A percentile compares a stretch with the other conserved stretches of the same genome.
These are phyloP conservation scores for Daldinia concentrica DNA, from an alignment of 495 filamentous ascomycete genomes.

Conservation along the genomic window DNA sequence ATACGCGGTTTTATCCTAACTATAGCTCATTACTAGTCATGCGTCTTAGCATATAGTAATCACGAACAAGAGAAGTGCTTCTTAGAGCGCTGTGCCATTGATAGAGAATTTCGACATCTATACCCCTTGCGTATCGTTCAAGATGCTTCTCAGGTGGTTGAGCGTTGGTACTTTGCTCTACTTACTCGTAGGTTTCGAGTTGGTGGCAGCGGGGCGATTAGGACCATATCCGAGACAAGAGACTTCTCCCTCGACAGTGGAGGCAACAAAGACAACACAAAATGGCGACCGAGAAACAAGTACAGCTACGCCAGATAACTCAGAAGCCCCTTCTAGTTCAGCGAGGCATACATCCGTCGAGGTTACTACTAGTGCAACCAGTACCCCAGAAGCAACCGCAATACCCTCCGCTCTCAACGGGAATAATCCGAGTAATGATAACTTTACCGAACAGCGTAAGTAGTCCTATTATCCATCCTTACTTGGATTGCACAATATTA, in stretches of 20 bases:
- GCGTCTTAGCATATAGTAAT: slow-evolving; percentile 17
- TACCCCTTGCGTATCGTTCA: slow-evolving; percentile 4
- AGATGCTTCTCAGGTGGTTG: slow-evolving; percentile 33
- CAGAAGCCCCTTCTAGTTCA: slow-evolving; percentile 18
- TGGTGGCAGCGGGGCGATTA: slow-evolving; percentile 21
- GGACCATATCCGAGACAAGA: slow-evolving; percentile 43
- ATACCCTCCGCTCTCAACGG: slow-evolving; percentile 45
- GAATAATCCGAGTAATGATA: slow-evolving; percentile 42
- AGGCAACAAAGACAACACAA: slow-evolving; percentile 30
- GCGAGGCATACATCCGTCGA: slow-evolving; percentile 10
- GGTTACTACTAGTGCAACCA: slow-evolving; percentile 20
- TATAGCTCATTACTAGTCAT: slow-evolving; percentile 19
- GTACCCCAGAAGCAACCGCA: slow-evolving; percentile 22
- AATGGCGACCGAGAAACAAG: slow-evolving; percentile 21
- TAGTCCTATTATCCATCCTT: not conserved
- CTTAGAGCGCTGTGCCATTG: slow-evolving; percentile 16
- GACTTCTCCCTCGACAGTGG: slow-evolving; percentile 30
- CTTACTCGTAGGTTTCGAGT: slow-evolving; percentile 37
- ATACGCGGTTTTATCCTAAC: slow-evolving; percentile 1
- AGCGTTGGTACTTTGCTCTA: slow-evolving; percentile 46
- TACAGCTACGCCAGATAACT: slow-evolving; percentile 15
- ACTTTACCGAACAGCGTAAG: slow-evolving; percentile 26
- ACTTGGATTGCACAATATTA: not conserved
- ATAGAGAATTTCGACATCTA: slow-evolving; percentile 11
- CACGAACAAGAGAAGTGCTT: slow-evolving; percentile 29